A percentile compares a stretch with the other conserved stretches of the same genome.
Conservation (phyloP, 352 stramenopile genomes). For the Phytophthora sansomeana region DNA sequence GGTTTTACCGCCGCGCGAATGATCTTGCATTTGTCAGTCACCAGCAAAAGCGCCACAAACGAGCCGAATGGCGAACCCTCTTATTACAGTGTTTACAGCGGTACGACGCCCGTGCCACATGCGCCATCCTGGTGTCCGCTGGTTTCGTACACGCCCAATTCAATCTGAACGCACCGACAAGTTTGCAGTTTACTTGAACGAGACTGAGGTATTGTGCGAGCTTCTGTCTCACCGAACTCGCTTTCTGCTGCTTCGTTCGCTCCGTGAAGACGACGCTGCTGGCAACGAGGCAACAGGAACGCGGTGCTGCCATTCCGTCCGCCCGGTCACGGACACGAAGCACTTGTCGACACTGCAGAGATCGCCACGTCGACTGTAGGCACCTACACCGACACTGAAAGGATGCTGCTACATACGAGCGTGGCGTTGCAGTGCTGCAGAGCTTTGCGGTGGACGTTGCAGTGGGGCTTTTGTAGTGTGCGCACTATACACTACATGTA, state of each 20-base stretch:
- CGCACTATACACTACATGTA: too few species aligned
- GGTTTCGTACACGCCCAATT: too few species aligned
- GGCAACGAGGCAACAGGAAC: conserved; percentile 1
- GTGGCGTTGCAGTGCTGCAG: conserved; percentile 10
- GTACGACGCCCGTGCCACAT: too few species aligned
- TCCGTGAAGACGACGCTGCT: background rate
- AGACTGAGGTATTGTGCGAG: too few species aligned
- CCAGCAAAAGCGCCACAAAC: background rate
- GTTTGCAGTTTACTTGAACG: too few species aligned
- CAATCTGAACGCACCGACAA: too few species aligned
- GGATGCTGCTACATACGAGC: background rate
- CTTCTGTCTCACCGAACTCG: conserved; percentile 11
- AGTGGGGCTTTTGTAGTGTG: too few species aligned
- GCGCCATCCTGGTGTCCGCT: too few species aligned
- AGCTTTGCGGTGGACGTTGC: conserved; percentile 17
- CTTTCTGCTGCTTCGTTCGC: conserved; percentile 1
- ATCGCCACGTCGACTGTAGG: conserved; percentile 4
- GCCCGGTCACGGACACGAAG: conserved; percentile 7
- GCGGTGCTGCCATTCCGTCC: conserved; percentile 5
- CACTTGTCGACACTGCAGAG: conserved; percentile 10
- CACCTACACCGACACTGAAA: conserved; percentile 15
- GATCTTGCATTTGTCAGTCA: background rate
- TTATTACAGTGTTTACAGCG: too few species aligned
- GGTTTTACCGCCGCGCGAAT: too few species aligned
- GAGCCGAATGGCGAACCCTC: background rate